Conservation (phyloP, 1,284 basidiomycete species). For the Boletellus dicymbophilus region DNA sequence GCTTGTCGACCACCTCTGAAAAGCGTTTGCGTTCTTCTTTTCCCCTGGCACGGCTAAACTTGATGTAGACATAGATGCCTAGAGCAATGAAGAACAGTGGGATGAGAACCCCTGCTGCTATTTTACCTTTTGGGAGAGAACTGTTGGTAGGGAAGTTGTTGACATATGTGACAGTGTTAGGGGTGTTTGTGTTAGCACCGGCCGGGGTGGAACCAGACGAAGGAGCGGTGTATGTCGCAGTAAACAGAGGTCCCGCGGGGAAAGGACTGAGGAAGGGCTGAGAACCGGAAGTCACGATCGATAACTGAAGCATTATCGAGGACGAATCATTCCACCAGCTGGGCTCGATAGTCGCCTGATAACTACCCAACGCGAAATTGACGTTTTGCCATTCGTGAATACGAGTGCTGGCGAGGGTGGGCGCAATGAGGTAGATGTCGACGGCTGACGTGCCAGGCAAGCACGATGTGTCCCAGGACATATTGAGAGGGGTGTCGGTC, state of each 20-base stretch:
- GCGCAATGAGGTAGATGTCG: constrained; percentile 78
- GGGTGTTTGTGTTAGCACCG: constrained; percentile 38
- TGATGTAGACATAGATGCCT: constrained; percentile 53
- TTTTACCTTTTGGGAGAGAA: constrained; percentile 56
- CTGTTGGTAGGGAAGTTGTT: constrained; percentile 39
- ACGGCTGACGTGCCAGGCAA: constrained; percentile 44
- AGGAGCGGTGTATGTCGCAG: constrained; percentile 57
- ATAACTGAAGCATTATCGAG: constrained; percentile 60
- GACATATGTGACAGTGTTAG: constrained; percentile 41
- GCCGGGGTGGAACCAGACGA: constrained; percentile 45
- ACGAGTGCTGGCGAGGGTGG: constrained; percentile 43
- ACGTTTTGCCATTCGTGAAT: constrained; percentile 70
- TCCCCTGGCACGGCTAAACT: constrained; percentile 56
- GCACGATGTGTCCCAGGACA: constrained; percentile 75
- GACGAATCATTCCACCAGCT: constrained; percentile 78
- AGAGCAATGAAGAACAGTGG: constrained; percentile 61
- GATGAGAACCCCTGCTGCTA: constrained; percentile 80
- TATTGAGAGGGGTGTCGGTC: constrained; percentile 54
- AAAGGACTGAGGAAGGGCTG: constrained; percentile 57
- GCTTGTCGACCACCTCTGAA: constrained; percentile 73
- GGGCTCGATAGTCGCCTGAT: constrained; percentile 57
- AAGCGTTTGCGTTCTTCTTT: constrained; percentile 66
- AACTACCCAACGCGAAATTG: constrained; percentile 55
- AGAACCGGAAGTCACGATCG: constrained; percentile 59
- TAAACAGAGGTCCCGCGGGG: constrained; percentile 75